phyloP scores from a whole-genome alignment of 176 grass and related monocot species.

The Bromus sterilis region DNA sequence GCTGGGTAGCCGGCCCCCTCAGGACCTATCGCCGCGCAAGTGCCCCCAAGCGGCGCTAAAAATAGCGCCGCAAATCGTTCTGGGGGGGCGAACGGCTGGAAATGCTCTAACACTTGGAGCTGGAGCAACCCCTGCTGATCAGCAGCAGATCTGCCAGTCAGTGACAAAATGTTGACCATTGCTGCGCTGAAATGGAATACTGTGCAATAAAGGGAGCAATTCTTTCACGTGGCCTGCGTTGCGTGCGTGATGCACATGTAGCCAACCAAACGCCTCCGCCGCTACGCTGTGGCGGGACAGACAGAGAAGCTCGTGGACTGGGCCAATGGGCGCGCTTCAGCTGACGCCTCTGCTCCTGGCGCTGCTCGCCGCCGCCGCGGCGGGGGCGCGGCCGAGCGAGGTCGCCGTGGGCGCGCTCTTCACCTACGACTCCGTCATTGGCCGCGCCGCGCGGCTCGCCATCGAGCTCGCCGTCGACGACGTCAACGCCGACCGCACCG shows the following conservation, averaged over 20 bases:
- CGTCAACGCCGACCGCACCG: constrained; percentile 49
- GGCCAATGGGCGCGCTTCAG: constrained; percentile 2
- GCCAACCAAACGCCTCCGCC: neutral
- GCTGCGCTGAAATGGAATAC: neutral
- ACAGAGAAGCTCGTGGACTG: neutral
- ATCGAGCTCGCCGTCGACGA: constrained; percentile 68
- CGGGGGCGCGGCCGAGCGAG: constrained; percentile 14
- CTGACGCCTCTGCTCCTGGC: neutral
- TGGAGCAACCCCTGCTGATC: too few species aligned
- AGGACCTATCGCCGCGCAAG: too few species aligned
- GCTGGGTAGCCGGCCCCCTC: too few species aligned
- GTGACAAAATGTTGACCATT: neutral
- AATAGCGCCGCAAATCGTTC: too few species aligned
- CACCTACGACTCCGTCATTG: constrained; percentile 72
- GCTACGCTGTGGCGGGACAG: neutral
- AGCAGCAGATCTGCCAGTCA: too few species aligned
- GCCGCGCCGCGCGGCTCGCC: constrained; percentile 51
- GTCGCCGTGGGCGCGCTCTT: constrained; percentile 58
- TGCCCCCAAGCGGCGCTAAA: too few species aligned
- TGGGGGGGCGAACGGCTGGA: too few species aligned
- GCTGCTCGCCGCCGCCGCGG: neutral
- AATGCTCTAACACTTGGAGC: too few species aligned
- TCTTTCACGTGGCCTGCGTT: neutral
- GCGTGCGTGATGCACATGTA: too few species aligned
- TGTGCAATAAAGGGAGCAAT: neutral